phyloP scores from a whole-genome alignment of 2,329 filamentous ascomycete species.

The Fusarium sp. region DNA sequence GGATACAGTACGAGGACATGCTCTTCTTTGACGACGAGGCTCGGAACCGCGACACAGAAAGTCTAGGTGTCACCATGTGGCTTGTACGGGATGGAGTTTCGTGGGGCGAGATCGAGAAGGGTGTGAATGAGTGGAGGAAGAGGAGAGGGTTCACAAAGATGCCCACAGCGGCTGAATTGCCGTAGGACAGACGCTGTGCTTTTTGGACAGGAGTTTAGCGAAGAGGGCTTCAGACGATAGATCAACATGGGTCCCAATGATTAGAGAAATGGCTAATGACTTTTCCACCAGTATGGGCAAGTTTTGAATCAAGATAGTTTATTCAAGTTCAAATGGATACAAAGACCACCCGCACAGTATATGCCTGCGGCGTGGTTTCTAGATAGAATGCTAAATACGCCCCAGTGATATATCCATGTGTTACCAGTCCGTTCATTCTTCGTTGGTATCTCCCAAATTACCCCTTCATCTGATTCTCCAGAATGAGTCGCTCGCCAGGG shows the following conservation, averaged over 20 bases:
- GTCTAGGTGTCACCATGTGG: slow-evolving; percentile 86
- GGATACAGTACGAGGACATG: slow-evolving; percentile 85
- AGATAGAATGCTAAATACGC: slow-evolving; percentile 21
- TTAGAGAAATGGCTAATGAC: neutral
- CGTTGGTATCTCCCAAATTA: slow-evolving; percentile 1
- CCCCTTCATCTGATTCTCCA: neutral
- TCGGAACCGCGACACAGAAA: slow-evolving; percentile 86
- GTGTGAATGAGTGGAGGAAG: slow-evolving; percentile 85
- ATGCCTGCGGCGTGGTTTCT: slow-evolving; percentile 14
- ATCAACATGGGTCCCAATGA: neutral
- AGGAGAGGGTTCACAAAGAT: slow-evolving; percentile 67
- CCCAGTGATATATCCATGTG: slow-evolving; percentile 22
- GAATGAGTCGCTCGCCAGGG: slow-evolving; percentile 18
- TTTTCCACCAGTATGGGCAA: no score
- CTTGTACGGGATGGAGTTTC: slow-evolving; percentile 86
- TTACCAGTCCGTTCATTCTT: slow-evolving; percentile 1
- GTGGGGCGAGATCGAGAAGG: slow-evolving; percentile 83
- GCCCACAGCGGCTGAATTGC: slow-evolving; percentile 24
- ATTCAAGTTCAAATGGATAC: neutral
- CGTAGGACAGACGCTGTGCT: neutral
- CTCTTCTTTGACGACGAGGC: slow-evolving; percentile 96
- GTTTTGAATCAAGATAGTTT: slow-evolving; percentile 11
- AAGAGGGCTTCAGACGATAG: neutral
- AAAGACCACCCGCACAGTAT: slow-evolving; percentile 7
- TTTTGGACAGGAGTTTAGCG: neutral